phyloP scores from a whole-genome alignment of 257 asterid species.

The Jacaranda mimosifolia region DNA sequence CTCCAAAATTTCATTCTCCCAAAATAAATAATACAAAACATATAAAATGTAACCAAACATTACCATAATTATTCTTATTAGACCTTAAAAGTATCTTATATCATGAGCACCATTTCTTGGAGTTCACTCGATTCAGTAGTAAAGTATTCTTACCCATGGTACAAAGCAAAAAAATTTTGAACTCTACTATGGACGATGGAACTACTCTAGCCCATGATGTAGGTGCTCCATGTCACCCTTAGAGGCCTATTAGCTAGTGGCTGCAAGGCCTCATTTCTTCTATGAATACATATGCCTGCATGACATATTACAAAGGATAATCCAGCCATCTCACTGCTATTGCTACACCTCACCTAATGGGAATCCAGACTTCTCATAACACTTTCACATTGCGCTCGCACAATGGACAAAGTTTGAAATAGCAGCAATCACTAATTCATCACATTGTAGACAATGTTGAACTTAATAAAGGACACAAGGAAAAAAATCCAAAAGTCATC shows the following conservation, averaged over 20 bases:
- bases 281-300: background rate
- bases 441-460: background rate
- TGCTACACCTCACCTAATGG: background rate
- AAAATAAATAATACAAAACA: too few species aligned
- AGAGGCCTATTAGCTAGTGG: background rate
- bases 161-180: background rate
- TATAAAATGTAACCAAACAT: too few species aligned
- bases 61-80: background rate
- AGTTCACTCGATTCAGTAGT: background rate
- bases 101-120: background rate
- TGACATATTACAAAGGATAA: background rate
- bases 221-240: background rate
- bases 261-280: background rate
- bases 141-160: background rate
- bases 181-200: background rate
- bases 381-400: background rate
- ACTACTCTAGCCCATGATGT: constrained; percentile 3
- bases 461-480: background rate
- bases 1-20: too few species aligned
- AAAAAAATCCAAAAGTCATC: background rate
- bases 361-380: background rate
- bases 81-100: background rate
- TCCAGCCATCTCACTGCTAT: background rate
- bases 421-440: background rate
- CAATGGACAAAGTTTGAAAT: background rate